Evolutionary conservation across 2,329 filamentous ascomycete genomes (phyloP).

Genomic region (Scleromitrula shiraiana): DNA sequence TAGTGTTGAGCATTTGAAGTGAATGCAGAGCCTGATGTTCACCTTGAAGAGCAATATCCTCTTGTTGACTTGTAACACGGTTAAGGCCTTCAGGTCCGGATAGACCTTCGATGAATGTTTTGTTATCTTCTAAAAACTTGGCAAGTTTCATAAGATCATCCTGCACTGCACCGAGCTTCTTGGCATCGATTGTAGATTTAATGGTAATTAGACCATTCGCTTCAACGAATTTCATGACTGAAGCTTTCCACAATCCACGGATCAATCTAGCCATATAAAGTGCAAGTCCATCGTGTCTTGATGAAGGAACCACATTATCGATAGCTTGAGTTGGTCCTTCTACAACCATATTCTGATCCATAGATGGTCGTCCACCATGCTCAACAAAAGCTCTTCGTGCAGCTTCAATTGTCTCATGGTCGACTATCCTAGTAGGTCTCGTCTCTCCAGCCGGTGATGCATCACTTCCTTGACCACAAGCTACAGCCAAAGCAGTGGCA

Average conservation of each 20-base stretch:
- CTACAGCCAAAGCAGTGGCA: constrained; percentile 84
- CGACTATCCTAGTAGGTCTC: constrained; percentile 62
- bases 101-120: constrained; percentile 83
- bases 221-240: constrained; percentile 56
- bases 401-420: constrained; percentile 77
- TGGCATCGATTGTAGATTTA: constrained; percentile 54
- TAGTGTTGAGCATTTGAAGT: constrained; percentile 74
- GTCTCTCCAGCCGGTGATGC: constrained; percentile 55
- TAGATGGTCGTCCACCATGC: constrained; percentile 77
- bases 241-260: constrained; percentile 77
- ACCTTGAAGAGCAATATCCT: constrained; percentile 85
- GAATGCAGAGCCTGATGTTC: constrained; percentile 90
- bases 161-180: constrained; percentile 70
- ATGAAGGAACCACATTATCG: constrained; percentile 80
- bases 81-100: constrained; percentile 84
- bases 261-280: constrained; percentile 85
- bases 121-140: constrained; percentile 80
- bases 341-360: constrained; percentile 66
- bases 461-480: constrained; percentile 87
- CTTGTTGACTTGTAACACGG: constrained; percentile 70
- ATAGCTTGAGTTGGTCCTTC: constrained; percentile 57
- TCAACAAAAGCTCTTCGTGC: constrained; percentile 87
- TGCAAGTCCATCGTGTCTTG: constrained; percentile 79
- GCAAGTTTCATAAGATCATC: constrained; percentile 71
- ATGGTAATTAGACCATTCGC: constrained; percentile 53